Base-by-base conservation (phyloP, 306 rosid genomes). In the Gastrolobium bilobum region DNA sequence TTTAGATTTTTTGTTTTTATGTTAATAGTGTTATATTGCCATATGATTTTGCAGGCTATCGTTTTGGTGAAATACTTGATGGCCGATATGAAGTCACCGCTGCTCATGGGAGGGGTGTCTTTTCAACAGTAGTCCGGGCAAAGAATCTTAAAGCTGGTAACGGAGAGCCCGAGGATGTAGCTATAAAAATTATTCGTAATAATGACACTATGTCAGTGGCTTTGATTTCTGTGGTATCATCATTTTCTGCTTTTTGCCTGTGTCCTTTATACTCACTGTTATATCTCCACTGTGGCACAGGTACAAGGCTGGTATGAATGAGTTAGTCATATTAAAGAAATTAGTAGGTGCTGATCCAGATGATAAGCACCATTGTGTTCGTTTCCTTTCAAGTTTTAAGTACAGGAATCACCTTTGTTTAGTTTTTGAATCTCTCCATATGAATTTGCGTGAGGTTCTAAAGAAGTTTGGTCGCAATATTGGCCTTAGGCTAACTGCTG, bases 381-480 rank as follows among this genome's bases (percentile, higher is more conserved):
- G 94, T 69, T 90, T 92, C 80, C 85, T 90, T 67, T 92, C 97
- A 69, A 88, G 85, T 88, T 92, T 92, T 81, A 92, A 92, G 85
- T 90, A 90, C 82, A 85, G 97, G 82, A 92, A 92, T 85, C 97
- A 92, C 84, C 94, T 92, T 80, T 90, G 94, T 85, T 84, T 92
- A 88, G 97, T 92, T 79, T 92, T 92, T 87, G 97, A 92, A 85
- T 92, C 97, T 78, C 97, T 92, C 71, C 80, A 88, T 75, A 90
- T 90, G 97, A 92, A 92, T 87, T 87, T 92, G 30, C 97, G 97
- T 47, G 97, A 92, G 88, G 91, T 92, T 76, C 85, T 92, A 84
- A 92, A 92, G 90, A 92, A 92, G 82, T 92, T 92, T 84, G 94
- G 97, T 69, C 97, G 94, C 89, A 92, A 92, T 84, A 92, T 92